Evolutionary conservation across 305 asterid species (phyloP).

Genomic region (Fraxinus xanthoxyloides): DNA sequence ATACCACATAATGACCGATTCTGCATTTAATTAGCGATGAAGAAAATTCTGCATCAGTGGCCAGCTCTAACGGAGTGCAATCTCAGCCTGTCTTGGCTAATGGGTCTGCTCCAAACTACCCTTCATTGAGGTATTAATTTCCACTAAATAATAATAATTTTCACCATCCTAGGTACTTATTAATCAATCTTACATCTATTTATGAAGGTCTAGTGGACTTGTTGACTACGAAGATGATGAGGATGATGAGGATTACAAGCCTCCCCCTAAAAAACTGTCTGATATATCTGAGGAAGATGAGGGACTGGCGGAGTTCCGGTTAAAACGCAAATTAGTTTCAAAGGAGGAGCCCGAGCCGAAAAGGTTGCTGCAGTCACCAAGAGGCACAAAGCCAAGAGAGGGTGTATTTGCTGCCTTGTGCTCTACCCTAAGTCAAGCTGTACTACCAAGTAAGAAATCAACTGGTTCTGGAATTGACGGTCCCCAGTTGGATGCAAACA

Average conservation of each 20-base stretch:
- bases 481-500: constrained; percentile 31
- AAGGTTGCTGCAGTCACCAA: constrained; percentile 57
- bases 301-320: constrained; percentile 45
- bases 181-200: constrained; percentile 8
- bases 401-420: constrained; percentile 73
- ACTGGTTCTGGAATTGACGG: constrained; percentile 28
- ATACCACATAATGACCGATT: not conserved
- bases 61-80: constrained; percentile 40
- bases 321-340: constrained; percentile 66
- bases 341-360: constrained; percentile 68
- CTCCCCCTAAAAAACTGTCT: constrained; percentile 65
- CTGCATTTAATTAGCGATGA: constrained; percentile 55
- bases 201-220: constrained; percentile 79
- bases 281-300: constrained; percentile 58
- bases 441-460: constrained; percentile 52
- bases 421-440: constrained; percentile 57
- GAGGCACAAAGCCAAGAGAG: constrained; percentile 62
- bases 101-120: constrained; percentile 47
- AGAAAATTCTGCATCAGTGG: constrained; percentile 88
- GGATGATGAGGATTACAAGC: constrained; percentile 91
- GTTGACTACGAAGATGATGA: constrained; percentile 97
- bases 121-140: constrained; percentile 51
- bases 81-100: constrained; percentile 51
- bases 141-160: not conserved
- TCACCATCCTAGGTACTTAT: not conserved